Evolutionary conservation across 2,329 filamentous ascomycete species (phyloP).

Genomic region (Fusarium globosum): DNA sequence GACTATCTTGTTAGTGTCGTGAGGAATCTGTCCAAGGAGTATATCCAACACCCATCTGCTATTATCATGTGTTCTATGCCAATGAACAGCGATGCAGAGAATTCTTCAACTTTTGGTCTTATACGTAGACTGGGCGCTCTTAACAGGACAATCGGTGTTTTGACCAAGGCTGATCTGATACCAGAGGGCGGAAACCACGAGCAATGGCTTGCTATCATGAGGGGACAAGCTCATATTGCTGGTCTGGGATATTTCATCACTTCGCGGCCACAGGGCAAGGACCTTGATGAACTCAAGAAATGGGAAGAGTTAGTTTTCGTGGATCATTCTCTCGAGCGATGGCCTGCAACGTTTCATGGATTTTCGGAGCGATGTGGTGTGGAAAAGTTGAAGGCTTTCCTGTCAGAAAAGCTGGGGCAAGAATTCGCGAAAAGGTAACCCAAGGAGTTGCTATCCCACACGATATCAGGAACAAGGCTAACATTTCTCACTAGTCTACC

Average conservation of each 20-base stretch:
- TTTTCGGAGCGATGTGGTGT: slow-evolving; percentile 65
- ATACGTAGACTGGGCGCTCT: slow-evolving; percentile 68
- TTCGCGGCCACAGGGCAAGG: slow-evolving; percentile 69
- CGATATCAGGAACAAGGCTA: not conserved
- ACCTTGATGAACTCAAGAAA: slow-evolving; percentile 61
- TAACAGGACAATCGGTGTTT: slow-evolving; percentile 74
- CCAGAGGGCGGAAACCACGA: slow-evolving; percentile 59
- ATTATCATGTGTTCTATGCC: slow-evolving; percentile 82
- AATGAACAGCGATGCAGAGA: slow-evolving; percentile 82
- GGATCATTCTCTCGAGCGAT: slow-evolving; percentile 51
- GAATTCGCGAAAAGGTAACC: slow-evolving; percentile 64
- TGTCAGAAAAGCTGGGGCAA: slow-evolving; percentile 64
- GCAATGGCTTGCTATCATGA: slow-evolving; percentile 74
- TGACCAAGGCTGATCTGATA: slow-evolving; percentile 86
- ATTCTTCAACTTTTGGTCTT: slow-evolving; percentile 75
- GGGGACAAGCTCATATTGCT: slow-evolving; percentile 69
- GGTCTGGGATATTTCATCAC: slow-evolving; percentile 85
- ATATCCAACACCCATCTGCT: slow-evolving; percentile 75
- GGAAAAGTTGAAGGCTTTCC: slow-evolving; percentile 61
- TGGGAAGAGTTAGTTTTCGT: slow-evolving; percentile 67
- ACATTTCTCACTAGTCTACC: slow-evolving; percentile 55
- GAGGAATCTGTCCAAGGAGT: slow-evolving; percentile 74
- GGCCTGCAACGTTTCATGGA: slow-evolving; percentile 60
- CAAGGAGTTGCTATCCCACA: slow-evolving; percentile 21
- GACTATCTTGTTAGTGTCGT: slow-evolving; percentile 78